Base-by-base conservation (phyloP, 2,329 filamentous ascomycete genomes). In the Pseudogymnoascus sp. region DNA sequence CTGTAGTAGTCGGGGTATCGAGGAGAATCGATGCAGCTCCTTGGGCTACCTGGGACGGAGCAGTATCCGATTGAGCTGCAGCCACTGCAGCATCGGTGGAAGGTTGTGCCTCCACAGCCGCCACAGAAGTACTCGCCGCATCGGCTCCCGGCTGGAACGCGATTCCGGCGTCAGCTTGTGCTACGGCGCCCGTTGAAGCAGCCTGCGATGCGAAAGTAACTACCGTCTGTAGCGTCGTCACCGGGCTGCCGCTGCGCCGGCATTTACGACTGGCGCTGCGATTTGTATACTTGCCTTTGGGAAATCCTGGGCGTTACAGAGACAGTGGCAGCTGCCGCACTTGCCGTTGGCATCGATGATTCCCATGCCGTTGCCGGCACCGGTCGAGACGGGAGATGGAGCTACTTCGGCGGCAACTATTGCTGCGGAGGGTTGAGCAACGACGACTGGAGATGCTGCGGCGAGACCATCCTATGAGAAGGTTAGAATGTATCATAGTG, bases 211-310 rank as follows among this genome's bases (percentile, higher is more conserved):
- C 25, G 28, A 40, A 25, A 28, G 61, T 60, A 33, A 62, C 55
- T 25, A 62, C 55, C 11, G 61, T 62, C 43, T 62, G 61, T 9
- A 62, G 43, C 18, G 61, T 62, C 33, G 61, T 62, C 14, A 61
- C 6, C 7, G 55, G 14, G 38, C 23, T 45, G 61, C 40, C 5
- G 23, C n/a, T 18, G 55, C 33, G 4, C 16, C 9, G 40, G 11
- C 45, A 28, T 12, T 21, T 2, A 40, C 61, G 33, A 31, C 16
- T 23, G 55, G 25, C 8, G 49, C 59, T 35, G 55, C 52, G 6
- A 40, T 31, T 62, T 52, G 35, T 23, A 58, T 5, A 33, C 21
- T 41, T 40, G 61, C 49, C 14, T 4, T 18, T 45, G 23, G 60
- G 28, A 45, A 45, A 23, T 31, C 37, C 60, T 61, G 31, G 8